Evolutionary conservation across 2,329 filamentous ascomycete genomes (phyloP).

Genomic region (Magnaporthiopsis rhizophila): DNA sequence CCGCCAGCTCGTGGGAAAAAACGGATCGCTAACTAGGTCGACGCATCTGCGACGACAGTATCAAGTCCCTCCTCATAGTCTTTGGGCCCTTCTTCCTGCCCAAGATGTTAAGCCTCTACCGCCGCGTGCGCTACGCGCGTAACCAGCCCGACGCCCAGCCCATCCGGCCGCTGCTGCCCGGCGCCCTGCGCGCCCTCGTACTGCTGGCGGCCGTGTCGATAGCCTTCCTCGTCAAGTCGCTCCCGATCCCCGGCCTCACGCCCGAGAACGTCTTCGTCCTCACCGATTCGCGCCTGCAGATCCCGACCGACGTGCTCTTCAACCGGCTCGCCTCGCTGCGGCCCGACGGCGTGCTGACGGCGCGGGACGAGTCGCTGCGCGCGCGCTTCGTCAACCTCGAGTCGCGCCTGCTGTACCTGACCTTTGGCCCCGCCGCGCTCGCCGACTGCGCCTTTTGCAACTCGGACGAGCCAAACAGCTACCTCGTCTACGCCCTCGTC

Average conservation of each 20-base stretch:
- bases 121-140: slow-evolving; percentile 39
- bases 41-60: slow-evolving; percentile 24
- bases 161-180: slow-evolving; percentile 27
- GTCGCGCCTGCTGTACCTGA: slow-evolving; percentile 72
- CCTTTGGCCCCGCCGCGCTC: slow-evolving; percentile 69
- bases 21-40: background rate
- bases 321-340: slow-evolving; percentile 58
- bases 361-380: slow-evolving; percentile 56
- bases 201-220: slow-evolving; percentile 35
- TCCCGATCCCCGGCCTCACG: slow-evolving; percentile 49
- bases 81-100: slow-evolving; percentile 67
- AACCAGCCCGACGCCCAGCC: slow-evolving; percentile 31
- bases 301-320: slow-evolving; percentile 78
- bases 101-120: slow-evolving; percentile 57
- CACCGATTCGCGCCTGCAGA: slow-evolving; percentile 77
- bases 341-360: slow-evolving; percentile 36
- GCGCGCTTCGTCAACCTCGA: slow-evolving; percentile 62
- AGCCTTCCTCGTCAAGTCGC: slow-evolving; percentile 51
- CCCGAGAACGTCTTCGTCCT: slow-evolving; percentile 74
- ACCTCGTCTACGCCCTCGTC: slow-evolving; percentile 75
- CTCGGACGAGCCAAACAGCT: slow-evolving; percentile 60
- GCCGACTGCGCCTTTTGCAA: slow-evolving; percentile 73
- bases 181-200: slow-evolving; percentile 51
- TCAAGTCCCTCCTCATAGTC: slow-evolving; percentile 50
- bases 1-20: background rate